Evolutionary conservation across 176 grass and related monocot genomes (phyloP), one percentile per base, ranked within the genome.

Genomic region (Poa pratensis): DNA sequence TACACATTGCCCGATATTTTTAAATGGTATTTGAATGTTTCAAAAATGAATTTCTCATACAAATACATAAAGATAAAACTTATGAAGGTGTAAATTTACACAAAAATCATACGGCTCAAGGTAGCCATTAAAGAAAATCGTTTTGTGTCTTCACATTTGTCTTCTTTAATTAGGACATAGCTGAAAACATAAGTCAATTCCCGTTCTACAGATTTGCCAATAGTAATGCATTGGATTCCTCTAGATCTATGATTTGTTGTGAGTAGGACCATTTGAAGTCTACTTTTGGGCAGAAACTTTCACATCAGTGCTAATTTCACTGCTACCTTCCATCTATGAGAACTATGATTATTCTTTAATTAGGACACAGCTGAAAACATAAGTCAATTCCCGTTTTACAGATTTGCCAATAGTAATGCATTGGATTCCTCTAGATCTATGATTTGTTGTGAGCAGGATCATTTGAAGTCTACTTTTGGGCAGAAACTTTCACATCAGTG

Each of bases 161-260:
- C 28, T 30, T 30, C 6, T 39, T 30, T 30, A 30, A 30, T 30
- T 30, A 30, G 28, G 28, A 30, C 28, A 30, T 2, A 30, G 28
- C 28, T 30, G 28, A 30, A 30, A 30, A 30, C 28, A 30, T 30
- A 30, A 30, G 28, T 15, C 39, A 1, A 20, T 48, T 34, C 49
- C 5, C 0, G 7, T 69, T 12, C n/a, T 18, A 30, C 6, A 10
- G 2, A 14, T 63, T 3, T 63, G 28, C 28, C 28, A 30, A 30
- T 30, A 30, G 6, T 6, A 24, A 39, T 19, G 13, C 40, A 23
- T 88, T 64, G 53, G 80, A 73, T 79, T 79, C 86, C 53, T 20
- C 13, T 4, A 1, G 10, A 46, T 54, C 0, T 12, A 15, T 64
- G 14, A 4, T 42, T 53, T 53, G 77, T 67, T 32, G 22, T 39